Evolutionary conservation across 2,329 filamentous ascomycete genomes (phyloP), one percentile per base, ranked within the genome.

Genomic region (Fusarium duplospermum): DNA sequence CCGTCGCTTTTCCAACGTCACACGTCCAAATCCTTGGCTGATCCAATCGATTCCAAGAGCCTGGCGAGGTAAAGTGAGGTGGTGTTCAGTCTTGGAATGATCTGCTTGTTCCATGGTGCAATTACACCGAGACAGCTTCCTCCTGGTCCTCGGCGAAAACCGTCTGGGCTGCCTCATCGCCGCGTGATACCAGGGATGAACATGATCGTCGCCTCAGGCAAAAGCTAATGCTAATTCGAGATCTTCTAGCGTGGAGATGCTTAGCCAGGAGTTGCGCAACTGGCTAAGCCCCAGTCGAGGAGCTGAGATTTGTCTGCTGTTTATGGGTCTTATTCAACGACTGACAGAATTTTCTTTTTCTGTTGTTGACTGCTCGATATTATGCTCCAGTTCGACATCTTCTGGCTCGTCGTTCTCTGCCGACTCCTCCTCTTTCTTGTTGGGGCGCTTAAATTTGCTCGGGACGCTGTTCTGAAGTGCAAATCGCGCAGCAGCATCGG

Each of bases 1-100:
- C 24, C 10, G 45, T 50, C 24, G 45, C 22, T 50, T 50, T 52
- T 63, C 27, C 63, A 66, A 71, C 69, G 71, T 76, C 75, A 76
- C 75, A 63, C 40, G 29, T 60, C 61, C 63, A 67, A 38, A 36
- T 62, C 61, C 69, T 76, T 73, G 76, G 73, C 66, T 64, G 36
- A 27, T 64, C 56, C 67, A 71, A 59, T 71, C 54, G 22, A 68
- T 31, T 38, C 57, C 60, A 54, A 64, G 38, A 63, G 59, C 40
- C 22, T 59, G 29, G 29, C 33, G 40, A 65, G 36, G 22, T 47
- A 22, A 27, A 24, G 42, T 42, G 40, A 42, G 40, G n/a, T 47
- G 42, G 29, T 62, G 63, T 54, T 47, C 33, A 27, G 38, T n/a
- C 66, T 36, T 65, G 67, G 67, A 70, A 67, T 67, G 36, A 29